These are phyloP conservation scores for Dendryphion nanum DNA, from an alignment of 2,329 filamentous ascomycete species.

Conservation along the genomic window DNA sequence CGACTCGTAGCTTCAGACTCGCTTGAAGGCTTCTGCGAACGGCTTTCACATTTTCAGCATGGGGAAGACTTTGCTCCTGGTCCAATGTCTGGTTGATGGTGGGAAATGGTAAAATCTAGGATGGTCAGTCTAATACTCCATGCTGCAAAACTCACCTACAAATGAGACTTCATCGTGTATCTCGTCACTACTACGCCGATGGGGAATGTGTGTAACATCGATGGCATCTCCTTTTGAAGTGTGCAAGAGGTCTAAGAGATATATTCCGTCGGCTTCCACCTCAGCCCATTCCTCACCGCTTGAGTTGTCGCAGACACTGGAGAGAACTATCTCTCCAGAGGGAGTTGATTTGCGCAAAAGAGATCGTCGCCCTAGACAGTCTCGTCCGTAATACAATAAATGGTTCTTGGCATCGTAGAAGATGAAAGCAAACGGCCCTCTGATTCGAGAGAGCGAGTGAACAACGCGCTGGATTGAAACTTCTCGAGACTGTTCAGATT, in stretches of 20 bases:
- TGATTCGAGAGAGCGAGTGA: conserved; percentile 24
- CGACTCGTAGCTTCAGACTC: conserved; percentile 56
- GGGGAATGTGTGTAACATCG: conserved; percentile 19
- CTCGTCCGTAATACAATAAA: conserved; percentile 77
- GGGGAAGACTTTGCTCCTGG: conserved; percentile 14
- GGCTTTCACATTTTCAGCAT: conserved; percentile 54
- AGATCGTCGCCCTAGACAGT: conserved; percentile 83
- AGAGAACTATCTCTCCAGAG: conserved; percentile 41
- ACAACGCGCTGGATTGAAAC: conserved; percentile 14
- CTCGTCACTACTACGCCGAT: conserved; percentile 6
- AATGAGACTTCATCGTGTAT: background rate
- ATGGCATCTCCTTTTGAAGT: conserved; percentile 4
- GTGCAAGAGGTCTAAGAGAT: conserved; percentile 59
- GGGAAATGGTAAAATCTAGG: conserved; percentile 40
- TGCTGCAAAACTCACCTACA: conserved; percentile 14
- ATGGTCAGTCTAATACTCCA: conserved; percentile 5
- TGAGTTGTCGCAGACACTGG: conserved; percentile 38
- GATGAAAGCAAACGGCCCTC: conserved; percentile 85
- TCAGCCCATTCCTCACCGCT: conserved; percentile 63
- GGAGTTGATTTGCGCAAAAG: conserved; percentile 59
- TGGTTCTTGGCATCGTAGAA: conserved; percentile 67
- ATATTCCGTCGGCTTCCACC: conserved; percentile 81
- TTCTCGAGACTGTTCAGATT: background rate
- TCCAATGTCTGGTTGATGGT: conserved; percentile 44
- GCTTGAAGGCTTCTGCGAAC: conserved; percentile 56